Evolutionary conservation across 2,329 filamentous ascomycete genomes (phyloP).

Genomic region (Trichoderma arundinaceum): DNA sequence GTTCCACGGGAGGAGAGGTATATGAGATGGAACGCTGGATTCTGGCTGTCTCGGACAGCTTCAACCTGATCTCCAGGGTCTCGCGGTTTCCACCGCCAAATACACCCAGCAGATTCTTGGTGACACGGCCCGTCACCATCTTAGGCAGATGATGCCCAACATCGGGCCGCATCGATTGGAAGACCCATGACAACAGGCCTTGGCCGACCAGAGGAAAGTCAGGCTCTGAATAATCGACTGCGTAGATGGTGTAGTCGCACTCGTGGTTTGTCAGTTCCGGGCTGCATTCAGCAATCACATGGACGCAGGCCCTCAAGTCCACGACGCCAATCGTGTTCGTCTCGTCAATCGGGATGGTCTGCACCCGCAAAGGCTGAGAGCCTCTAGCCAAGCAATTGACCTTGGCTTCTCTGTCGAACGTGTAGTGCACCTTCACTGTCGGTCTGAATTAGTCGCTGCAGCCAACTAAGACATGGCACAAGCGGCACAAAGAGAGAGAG

Average conservation of each 20-base stretch:
- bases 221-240: conserved; percentile 93
- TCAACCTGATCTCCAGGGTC: conserved; percentile 90
- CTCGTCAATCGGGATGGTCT: conserved; percentile 81
- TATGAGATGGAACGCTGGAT: conserved; percentile 46
- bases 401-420: conserved; percentile 87
- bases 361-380: conserved; percentile 78
- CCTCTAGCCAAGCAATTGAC: conserved; percentile 88
- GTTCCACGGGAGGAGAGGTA: conserved; percentile 12
- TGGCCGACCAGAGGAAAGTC: conserved; percentile 93
- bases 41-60: conserved; percentile 77
- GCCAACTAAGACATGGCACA: conserved; percentile 9
- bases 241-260: conserved; percentile 94
- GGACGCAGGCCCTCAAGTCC: conserved; percentile 84
- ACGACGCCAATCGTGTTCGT: conserved; percentile 82
- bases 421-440: conserved; percentile 94
- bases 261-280: conserved; percentile 76
- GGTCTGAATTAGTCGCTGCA: conserved; percentile 24
- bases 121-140: conserved; percentile 87
- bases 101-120: conserved; percentile 81
- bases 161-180: conserved; percentile 54
- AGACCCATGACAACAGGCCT: conserved; percentile 87
- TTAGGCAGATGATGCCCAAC: conserved; percentile 62
- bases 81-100: conserved; percentile 85
- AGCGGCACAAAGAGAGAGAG: not conserved
- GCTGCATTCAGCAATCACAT: conserved; percentile 77